Conservation (phyloP, 192 early-diverging fungal genomes). For the Coemansia sp. region DNA sequence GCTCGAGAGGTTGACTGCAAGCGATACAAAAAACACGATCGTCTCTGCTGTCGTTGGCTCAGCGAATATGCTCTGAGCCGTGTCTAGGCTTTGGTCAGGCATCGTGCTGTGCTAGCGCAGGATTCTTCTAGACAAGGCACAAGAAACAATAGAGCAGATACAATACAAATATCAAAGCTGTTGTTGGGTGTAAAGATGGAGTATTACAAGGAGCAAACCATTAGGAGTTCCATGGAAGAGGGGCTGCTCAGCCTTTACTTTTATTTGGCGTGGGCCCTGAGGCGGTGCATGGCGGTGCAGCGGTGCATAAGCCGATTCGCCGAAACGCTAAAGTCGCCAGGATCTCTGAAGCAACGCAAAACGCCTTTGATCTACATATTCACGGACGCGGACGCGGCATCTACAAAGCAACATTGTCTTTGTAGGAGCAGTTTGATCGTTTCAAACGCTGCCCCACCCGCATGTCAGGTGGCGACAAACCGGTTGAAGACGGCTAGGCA, state of each 20-base stretch:
- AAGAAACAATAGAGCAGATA: not conserved
- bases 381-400: not conserved
- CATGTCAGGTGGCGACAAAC: not conserved
- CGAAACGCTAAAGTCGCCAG: not conserved
- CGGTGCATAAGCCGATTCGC: not conserved
- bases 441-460: not conserved
- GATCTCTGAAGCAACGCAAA: not conserved
- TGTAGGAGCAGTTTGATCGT: not conserved
- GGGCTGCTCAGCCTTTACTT: not conserved
- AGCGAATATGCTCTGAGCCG: constrained; percentile 33
- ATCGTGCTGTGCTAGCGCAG: constrained; percentile 4
- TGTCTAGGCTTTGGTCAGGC: constrained; percentile 15
- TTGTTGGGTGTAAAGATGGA: not conserved
- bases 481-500: not conserved
- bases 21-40: constrained; percentile 23
- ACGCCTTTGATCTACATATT: not conserved
- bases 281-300: not conserved
- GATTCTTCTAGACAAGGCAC: not conserved
- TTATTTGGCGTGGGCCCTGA: too few relatives aligned
- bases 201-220: not conserved
- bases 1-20: constrained; percentile 26
- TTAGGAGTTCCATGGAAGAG: not conserved
- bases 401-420: constrained; percentile 1
- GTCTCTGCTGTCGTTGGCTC: constrained; percentile 41
- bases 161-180: not conserved